These are phyloP conservation scores for Acanthamoeba royreba DNA, from an alignment of 208 protist genomes.

Conservation along the genomic window DNA sequence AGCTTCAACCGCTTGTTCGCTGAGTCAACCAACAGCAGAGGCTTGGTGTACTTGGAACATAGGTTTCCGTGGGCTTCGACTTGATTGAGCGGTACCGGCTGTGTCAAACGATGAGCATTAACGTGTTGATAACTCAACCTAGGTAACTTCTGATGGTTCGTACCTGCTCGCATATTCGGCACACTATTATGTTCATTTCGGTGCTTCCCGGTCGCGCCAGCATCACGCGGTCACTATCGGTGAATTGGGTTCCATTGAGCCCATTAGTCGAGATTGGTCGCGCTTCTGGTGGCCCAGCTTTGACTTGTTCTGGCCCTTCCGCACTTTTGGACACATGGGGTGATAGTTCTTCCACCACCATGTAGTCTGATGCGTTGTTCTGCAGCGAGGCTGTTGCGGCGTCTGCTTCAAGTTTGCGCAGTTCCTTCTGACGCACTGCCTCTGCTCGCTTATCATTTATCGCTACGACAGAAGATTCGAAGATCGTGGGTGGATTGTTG, in stretches of 20 bases:
- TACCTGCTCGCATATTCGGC: slow-evolving; percentile 18
- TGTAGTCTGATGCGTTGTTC: neutral
- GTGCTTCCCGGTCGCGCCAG: neutral
- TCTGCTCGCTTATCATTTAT: neutral
- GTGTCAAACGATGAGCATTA: neutral
- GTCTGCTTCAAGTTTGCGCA: neutral
- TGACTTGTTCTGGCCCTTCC: too few relatives aligned
- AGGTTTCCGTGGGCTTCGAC: slow-evolving; percentile 2
- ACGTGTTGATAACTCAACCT: neutral
- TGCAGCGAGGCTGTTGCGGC: neutral
- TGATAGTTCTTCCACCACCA: neutral
- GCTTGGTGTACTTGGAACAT: slow-evolving; percentile 31
- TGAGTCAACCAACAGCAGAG: neutral
- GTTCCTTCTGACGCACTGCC: neutral
- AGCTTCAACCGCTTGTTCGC: slow-evolving; percentile 33
- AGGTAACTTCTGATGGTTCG: neutral
- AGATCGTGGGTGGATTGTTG: neutral
- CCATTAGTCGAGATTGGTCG: too few relatives aligned
- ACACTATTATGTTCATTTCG: neutral
- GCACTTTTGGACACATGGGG: too few relatives aligned
- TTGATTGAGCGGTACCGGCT: slow-evolving; percentile 13
- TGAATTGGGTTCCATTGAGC: too few relatives aligned
- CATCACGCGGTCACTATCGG: neutral
- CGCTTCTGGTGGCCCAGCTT: too few relatives aligned
- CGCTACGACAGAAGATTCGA: neutral